A percentile compares a stretch with the other conserved stretches of the same genome.
Evolutionary conservation across 495 filamentous ascomycete genomes (phyloP).

Genomic region (Aspergillus homomorphus): DNA sequence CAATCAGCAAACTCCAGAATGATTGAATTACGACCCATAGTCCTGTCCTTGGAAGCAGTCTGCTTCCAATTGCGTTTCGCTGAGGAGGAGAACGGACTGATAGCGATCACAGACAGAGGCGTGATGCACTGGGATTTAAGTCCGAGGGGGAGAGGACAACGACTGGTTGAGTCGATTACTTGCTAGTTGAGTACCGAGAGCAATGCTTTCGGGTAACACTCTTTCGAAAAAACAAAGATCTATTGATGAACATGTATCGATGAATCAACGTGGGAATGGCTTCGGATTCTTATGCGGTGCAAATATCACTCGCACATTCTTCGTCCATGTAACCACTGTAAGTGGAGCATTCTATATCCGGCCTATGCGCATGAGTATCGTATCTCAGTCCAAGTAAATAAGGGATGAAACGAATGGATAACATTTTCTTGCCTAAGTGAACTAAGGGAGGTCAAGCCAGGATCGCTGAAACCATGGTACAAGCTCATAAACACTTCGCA

Average conservation of each 20-base stretch:
- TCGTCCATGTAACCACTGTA: too few relatives aligned
- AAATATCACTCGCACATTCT: not conserved
- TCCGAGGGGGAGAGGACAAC: slow-evolving; percentile 15
- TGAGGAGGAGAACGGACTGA: slow-evolving; percentile 38
- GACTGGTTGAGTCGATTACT: slow-evolving; percentile 5
- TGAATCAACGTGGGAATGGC: not conserved
- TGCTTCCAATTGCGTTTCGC: slow-evolving; percentile 40
- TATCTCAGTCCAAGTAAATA: too few relatives aligned
- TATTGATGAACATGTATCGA: not conserved
- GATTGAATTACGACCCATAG: slow-evolving; percentile 33
- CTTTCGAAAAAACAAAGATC: not conserved
- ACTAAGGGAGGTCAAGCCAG: too few relatives aligned
- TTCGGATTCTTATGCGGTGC: not conserved
- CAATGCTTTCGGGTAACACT: not conserved
- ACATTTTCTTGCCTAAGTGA: too few relatives aligned
- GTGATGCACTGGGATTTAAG: slow-evolving; percentile 40
- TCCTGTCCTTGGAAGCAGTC: slow-evolving; percentile 38
- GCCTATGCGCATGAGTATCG: too few relatives aligned
- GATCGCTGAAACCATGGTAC: too few relatives aligned
- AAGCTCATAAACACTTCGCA: not conserved
- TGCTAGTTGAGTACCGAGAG: not conserved
- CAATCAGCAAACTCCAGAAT: slow-evolving; percentile 17
- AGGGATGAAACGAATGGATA: too few relatives aligned
- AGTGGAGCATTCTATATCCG: too few relatives aligned
- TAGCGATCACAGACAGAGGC: slow-evolving; percentile 47